phyloP scores from a whole-genome alignment of 2,329 filamentous ascomycete genomes.

The Colletotrichum sidae region DNA sequence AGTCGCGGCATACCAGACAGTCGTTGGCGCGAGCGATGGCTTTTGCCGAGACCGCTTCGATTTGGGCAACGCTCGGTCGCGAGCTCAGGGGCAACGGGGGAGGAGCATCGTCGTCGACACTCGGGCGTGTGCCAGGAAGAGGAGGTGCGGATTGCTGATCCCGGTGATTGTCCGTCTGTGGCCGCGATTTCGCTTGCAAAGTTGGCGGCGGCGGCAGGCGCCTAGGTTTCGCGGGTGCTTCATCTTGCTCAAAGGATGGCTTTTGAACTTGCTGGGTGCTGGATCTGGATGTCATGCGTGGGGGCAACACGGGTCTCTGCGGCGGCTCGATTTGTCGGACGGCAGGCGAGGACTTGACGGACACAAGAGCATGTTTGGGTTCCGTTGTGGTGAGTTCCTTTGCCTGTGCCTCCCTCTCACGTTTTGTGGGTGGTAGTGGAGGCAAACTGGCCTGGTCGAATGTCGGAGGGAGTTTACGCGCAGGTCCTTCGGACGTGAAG shows the following conservation, averaged over 20 bases:
- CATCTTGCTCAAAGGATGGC: conserved; percentile 17
- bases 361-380: conserved; percentile 47
- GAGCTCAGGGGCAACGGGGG: conserved; percentile 65
- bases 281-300: conserved; percentile 63
- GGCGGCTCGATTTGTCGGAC: conserved; percentile 48
- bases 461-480: conserved; percentile 66
- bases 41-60: conserved; percentile 56
- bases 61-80: conserved; percentile 63
- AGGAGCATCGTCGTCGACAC: conserved; percentile 50
- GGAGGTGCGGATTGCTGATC: conserved; percentile 35
- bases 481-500: conserved; percentile 55
- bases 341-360: conserved; percentile 52
- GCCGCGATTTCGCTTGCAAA: conserved; percentile 26
- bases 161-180: conserved; percentile 40
- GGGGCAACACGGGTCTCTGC: conserved; percentile 57
- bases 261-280: conserved; percentile 42
- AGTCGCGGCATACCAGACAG: conserved; percentile 91
- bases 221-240: conserved; percentile 28
- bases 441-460: conserved; percentile 69
- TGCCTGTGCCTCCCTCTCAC: conserved; percentile 63
- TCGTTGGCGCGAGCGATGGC: conserved; percentile 44
- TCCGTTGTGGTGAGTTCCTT: conserved; percentile 29
- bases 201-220: conserved; percentile 34
- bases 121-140: conserved; percentile 34
- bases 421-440: conserved; percentile 65